Percentiles rank a stretch among this genome's conserved stretches.
Evolutionary conservation across 495 filamentous ascomycete genomes (phyloP).

Genomic region (Cudoniella acicularis): DNA sequence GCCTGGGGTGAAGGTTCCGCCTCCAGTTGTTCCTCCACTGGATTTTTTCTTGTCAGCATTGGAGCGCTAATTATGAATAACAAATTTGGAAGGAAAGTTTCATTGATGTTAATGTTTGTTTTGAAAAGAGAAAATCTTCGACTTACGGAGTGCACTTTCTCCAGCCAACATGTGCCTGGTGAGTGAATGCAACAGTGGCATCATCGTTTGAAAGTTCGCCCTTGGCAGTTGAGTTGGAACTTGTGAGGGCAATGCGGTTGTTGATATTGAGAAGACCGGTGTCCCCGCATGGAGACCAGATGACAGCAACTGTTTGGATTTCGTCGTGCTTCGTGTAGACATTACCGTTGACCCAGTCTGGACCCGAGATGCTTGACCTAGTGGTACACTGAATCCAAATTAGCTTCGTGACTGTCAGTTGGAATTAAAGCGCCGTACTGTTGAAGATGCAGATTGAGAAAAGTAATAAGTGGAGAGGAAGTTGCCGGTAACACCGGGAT

Average conservation of each 20-base stretch:
- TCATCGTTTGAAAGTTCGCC: slow-evolving; percentile 53
- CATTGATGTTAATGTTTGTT: too few species aligned
- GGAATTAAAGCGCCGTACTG: slow-evolving; percentile 21
- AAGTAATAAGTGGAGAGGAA: slow-evolving; percentile 59
- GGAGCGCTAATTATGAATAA: neutral
- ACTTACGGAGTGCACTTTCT: slow-evolving; percentile 36
- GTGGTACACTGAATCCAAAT: slow-evolving; percentile 39
- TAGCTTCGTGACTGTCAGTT: neutral
- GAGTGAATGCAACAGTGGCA: slow-evolving; percentile 52
- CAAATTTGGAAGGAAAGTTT: neutral
- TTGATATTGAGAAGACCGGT: slow-evolving; percentile 56
- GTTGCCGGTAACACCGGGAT: slow-evolving; percentile 47
- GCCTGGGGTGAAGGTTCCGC: slow-evolving; percentile 7
- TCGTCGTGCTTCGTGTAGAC: slow-evolving; percentile 56
- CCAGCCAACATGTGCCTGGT: slow-evolving; percentile 53
- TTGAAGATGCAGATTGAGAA: slow-evolving; percentile 42
- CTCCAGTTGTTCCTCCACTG: neutral
- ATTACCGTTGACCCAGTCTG: slow-evolving; percentile 35
- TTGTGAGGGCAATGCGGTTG: slow-evolving; percentile 52
- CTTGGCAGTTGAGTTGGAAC: slow-evolving; percentile 36
- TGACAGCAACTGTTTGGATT: slow-evolving; percentile 46
- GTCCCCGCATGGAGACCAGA: slow-evolving; percentile 55
- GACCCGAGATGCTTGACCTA: slow-evolving; percentile 43
- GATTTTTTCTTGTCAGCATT: neutral
- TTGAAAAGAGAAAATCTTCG: neutral